Conservation (phyloP, 345 rosid genomes). For the Garcia nutans region DNA sequence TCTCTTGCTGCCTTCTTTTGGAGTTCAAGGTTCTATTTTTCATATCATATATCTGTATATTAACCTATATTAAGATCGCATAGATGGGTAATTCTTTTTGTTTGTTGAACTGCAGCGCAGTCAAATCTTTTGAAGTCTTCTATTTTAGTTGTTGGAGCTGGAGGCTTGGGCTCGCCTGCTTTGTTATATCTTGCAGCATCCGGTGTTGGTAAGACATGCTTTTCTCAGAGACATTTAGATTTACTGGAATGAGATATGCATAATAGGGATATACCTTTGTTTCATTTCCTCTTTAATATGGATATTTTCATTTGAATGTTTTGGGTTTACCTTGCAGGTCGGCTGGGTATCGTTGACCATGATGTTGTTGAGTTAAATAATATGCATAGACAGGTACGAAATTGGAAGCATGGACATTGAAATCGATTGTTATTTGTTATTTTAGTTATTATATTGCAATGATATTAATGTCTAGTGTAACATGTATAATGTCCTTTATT, state of each 20-base stretch:
- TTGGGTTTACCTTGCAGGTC: constrained; percentile 46
- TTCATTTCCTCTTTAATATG: not conserved
- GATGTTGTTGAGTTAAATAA: constrained; percentile 95
- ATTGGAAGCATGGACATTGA: not conserved
- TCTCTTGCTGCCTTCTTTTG: constrained; percentile 80
- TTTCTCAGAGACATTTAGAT: no score
- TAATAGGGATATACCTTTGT: not conserved
- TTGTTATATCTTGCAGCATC: constrained; percentile 85
- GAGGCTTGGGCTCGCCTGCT: constrained; percentile 94
- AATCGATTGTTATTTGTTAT: not conserved
- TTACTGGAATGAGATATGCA: not conserved
- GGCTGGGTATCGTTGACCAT: constrained; percentile 87
- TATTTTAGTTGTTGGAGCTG: constrained; percentile 85
- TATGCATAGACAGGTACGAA: constrained; percentile 93
- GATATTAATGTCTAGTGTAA: not conserved
- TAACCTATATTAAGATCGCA: no score
- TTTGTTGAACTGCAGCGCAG: constrained; percentile 49
- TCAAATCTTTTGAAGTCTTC: constrained; percentile 78
- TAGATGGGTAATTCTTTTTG: not conserved
- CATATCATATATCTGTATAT: no score
- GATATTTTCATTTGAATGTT: not conserved
- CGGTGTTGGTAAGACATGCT: constrained; percentile 63
- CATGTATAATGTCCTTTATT: not conserved
- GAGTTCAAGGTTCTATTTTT: constrained; percentile 59
- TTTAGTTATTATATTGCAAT: not conserved